phyloP scores from a whole-genome alignment of 768 basidiomycete species.

The Trametes cinnabarina region DNA sequence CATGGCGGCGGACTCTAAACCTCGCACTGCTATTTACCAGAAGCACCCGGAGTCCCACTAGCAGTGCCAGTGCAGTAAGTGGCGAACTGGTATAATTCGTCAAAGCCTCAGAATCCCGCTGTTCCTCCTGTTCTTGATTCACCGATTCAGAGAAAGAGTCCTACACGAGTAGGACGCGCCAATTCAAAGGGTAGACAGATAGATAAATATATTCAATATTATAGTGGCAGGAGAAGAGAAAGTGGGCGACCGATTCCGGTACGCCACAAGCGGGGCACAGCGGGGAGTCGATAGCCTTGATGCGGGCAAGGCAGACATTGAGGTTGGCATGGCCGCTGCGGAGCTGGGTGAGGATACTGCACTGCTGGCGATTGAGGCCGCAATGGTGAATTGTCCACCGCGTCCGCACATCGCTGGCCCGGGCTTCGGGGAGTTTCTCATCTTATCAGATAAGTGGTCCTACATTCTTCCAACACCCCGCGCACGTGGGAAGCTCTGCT shows the following conservation, averaged over 20 bases:
- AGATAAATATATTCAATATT: too few relatives aligned
- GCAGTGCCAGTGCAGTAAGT: too few relatives aligned
- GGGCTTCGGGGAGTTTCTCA: constrained; percentile 8
- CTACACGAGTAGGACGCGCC: not conserved
- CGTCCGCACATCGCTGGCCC: not conserved
- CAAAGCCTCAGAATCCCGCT: not conserved
- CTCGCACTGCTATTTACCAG: not conserved
- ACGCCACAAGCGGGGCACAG: too few relatives aligned
- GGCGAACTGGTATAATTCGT: not conserved
- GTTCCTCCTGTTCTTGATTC: not conserved
- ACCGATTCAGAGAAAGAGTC: not conserved
- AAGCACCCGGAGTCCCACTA: too few relatives aligned
- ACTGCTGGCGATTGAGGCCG: too few relatives aligned
- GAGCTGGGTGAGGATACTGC: too few relatives aligned
- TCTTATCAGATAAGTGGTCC: constrained; percentile 21
- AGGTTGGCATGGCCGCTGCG: too few relatives aligned
- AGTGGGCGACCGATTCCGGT: too few relatives aligned
- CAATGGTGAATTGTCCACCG: not conserved
- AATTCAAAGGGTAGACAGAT: too few relatives aligned
- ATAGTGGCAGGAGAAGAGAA: too few relatives aligned
- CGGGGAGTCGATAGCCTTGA: too few relatives aligned
- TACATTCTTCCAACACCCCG: not conserved
- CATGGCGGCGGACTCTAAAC: constrained; percentile 4
- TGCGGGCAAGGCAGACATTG: too few relatives aligned
- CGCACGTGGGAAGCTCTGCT: constrained; percentile 9